Conservation (phyloP, 192 early-diverging fungal genomes). For the Coemansia sp. region DNA sequence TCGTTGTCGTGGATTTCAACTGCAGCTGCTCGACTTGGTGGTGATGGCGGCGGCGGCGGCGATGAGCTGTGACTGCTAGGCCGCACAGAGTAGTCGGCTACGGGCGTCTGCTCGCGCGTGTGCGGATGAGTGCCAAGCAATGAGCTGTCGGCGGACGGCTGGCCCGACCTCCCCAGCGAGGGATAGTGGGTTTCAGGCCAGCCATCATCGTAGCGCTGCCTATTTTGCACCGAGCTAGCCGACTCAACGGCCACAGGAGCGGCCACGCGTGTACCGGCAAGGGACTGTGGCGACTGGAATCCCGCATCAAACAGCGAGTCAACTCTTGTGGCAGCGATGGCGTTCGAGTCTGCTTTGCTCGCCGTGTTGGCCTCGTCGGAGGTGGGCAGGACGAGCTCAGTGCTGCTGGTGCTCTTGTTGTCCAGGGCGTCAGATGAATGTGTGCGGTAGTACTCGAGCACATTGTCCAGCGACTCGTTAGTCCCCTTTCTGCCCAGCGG, state of each 20-base stretch:
- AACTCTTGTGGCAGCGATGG: background rate
- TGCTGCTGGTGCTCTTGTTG: background rate
- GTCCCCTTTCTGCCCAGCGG: conserved; percentile 35
- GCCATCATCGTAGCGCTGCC: conserved; percentile 6
- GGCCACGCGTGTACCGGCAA: background rate
- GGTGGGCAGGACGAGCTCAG: background rate
- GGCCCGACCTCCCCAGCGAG: background rate
- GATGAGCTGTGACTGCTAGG: background rate
- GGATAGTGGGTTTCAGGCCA: background rate
- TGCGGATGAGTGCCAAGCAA: conserved; percentile 21
- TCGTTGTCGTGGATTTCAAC: conserved; percentile 6
- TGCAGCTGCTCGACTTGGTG: no score
- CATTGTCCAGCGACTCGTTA: conserved; percentile 50
- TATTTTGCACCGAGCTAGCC: background rate
- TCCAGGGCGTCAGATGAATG: conserved; percentile 7
- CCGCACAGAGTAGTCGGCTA: background rate
- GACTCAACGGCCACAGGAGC: background rate
- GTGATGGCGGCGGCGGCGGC: no score
- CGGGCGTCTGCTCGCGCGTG: conserved; percentile 18
- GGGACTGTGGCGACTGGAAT: conserved; percentile 1
- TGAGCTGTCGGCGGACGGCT: conserved; percentile 13
- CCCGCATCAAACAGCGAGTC: conserved; percentile 2
- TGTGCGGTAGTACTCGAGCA: conserved; percentile 51
- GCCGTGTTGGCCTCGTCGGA: background rate
- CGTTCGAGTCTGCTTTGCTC: background rate